phyloP scores from a whole-genome alignment of 2,329 filamentous ascomycete genomes.

The Colletotrichum euphorbiae region DNA sequence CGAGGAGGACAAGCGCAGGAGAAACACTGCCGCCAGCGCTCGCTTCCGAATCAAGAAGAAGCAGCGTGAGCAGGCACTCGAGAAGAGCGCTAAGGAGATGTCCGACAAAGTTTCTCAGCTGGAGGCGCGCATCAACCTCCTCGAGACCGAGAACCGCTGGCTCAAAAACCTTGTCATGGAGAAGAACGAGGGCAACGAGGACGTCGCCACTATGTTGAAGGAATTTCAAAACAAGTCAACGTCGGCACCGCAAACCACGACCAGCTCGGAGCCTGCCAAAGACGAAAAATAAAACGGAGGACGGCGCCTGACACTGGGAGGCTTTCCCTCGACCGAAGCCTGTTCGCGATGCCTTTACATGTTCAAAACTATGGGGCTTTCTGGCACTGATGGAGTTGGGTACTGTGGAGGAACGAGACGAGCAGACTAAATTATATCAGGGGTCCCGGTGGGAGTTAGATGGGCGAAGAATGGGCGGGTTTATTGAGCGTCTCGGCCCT shows the following conservation, averaged over 20 bases:
- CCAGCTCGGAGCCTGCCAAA: constrained; percentile 20
- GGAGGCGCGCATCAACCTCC: constrained; percentile 78
- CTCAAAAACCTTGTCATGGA: constrained; percentile 83
- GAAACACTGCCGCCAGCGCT: constrained; percentile 89
- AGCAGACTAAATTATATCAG: neutral
- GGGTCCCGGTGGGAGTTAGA: constrained; percentile 1
- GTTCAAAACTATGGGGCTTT: constrained; percentile 18
- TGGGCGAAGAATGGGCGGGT: constrained; percentile 20
- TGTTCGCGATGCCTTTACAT: constrained; percentile 14
- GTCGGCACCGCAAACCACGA: neutral
- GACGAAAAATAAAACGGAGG: constrained; percentile 11
- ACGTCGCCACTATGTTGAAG: constrained; percentile 63
- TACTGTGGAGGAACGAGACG: neutral
- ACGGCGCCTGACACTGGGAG: neutral
- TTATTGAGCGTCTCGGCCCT: constrained; percentile 23
- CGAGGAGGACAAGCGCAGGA: constrained; percentile 89
- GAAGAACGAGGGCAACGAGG: constrained; percentile 76
- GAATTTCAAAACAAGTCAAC: constrained; percentile 58
- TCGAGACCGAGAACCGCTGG: constrained; percentile 89
- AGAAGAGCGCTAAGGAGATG: constrained; percentile 85
- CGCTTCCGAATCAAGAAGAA: constrained; percentile 97
- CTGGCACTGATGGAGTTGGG: constrained; percentile 22
- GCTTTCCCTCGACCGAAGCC: neutral
- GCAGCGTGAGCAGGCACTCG: constrained; percentile 88
- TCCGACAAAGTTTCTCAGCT: constrained; percentile 79